Evolutionary conservation across 148 eudicot genomes (phyloP), one percentile per base, ranked within the genome.

Genomic region (Pouteria glomerata): DNA sequence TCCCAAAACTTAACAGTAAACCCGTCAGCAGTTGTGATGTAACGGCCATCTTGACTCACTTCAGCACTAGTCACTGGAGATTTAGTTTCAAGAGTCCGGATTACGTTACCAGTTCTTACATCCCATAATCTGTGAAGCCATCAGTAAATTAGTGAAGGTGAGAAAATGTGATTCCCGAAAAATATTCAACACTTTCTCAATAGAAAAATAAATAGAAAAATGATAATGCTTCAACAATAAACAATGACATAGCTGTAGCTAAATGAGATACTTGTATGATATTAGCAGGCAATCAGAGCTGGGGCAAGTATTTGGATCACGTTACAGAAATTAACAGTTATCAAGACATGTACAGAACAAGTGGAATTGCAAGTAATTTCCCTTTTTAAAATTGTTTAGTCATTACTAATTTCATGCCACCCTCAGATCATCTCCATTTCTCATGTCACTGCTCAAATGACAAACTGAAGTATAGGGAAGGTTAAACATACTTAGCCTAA

Each of bases 31-130:
- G 95, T 91, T 29, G 94, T 89, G 51, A 91, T 91, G 69, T 89
- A 91, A 72, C 94, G 92, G 16, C 92, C 94, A 75, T 91, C 94
- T 78, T 81, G 88, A 74, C 94, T 91, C 67, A 91, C 97, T 91
- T 89, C 97, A 70, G 94, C 82, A 74, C 90, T 89, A 60, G 97
- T 91, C 35, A 89, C 94, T 41, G 94, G 74, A 35, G 92, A 85
- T 69, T 84, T 89, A 18, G 94, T 91, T 69, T 91, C 97, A 15
- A 91, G 92, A 58, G 92, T 89, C 24, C 85, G 86, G 50, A 87
- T 89, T 48, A 89, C 85, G 71, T 84, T 71, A 29, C 91, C 96
- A 77, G 74, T 87, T 79, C 97, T 81, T 66, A 89, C 90, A 82
- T 91, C 97, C 97, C 97, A 91, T 64, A 91, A 78, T 78, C 97